Evolutionary conservation across 441 rosid species (phyloP).

Genomic region (Bruguiera hainesii): DNA sequence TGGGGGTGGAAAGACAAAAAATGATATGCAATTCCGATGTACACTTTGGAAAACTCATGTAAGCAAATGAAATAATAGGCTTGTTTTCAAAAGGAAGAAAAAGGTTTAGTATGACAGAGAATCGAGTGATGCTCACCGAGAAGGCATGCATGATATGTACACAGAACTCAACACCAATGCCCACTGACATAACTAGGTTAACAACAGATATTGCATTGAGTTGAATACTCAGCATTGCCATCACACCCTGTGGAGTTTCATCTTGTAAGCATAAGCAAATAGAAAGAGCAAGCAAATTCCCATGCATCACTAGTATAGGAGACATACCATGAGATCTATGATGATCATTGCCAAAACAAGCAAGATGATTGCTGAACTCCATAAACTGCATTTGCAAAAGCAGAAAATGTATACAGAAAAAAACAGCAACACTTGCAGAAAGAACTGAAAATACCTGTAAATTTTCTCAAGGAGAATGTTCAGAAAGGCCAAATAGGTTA

Average conservation of each 20-base stretch:
- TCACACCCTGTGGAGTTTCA: constrained; percentile 72
- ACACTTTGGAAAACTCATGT: no score
- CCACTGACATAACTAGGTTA: constrained; percentile 97
- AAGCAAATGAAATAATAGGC: no score
- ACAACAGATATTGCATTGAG: constrained; percentile 95
- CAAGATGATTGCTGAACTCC: constrained; percentile 91
- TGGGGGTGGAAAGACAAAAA: no score
- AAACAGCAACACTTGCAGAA: not conserved
- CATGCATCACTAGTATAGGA: constrained; percentile 7
- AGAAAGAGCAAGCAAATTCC: constrained; percentile 17
- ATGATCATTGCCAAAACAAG: constrained; percentile 85
- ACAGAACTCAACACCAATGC: constrained; percentile 96
- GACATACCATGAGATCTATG: constrained; percentile 80
- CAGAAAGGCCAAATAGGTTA: constrained; percentile 9
- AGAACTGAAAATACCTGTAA: not conserved
- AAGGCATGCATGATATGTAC: constrained; percentile 97
- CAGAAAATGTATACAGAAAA: constrained; percentile 16
- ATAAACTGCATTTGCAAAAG: constrained; percentile 50
- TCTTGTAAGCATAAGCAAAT: constrained; percentile 19
- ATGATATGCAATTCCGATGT: no score
- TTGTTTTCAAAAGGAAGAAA: not conserved
- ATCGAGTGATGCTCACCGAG: constrained; percentile 48
- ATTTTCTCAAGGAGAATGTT: constrained; percentile 3
- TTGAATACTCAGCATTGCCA: constrained; percentile 89
- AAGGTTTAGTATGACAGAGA: not conserved